Base-by-base conservation (phyloP, 164 flowering plant species). In the Hamamelis virginiana region DNA sequence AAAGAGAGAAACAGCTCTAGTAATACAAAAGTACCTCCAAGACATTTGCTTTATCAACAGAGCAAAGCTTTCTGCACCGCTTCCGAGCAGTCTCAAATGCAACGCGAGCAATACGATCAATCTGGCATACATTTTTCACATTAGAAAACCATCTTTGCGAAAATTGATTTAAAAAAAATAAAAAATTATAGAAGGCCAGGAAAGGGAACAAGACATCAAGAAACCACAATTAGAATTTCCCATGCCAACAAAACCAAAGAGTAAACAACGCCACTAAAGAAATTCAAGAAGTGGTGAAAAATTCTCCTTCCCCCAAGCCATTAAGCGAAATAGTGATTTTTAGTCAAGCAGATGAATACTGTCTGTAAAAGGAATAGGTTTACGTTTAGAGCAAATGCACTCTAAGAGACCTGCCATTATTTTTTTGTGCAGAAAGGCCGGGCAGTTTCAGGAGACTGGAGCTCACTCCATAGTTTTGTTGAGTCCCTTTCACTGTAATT, bases 41-140 rank as follows among this genome's bases (percentile, higher is more conserved):
- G n/a, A 95, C 99, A 86, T 95, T 95, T 53, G 99, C 99, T 86
- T 95, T 95, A 75, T 95, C 99, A 65, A 95, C 99, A 58, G 98
- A 92, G 79, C 99, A 95, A 64, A 95, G 92, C 71, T 85, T 92
- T 56, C 94, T 90, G 55, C 75, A 80, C 53, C 99, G 86, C 76
- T 89, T 91, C 63, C 87, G 83, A 67, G 99, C 98, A 64, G 87
- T 91, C 82, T 92, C 91, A 83, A 95, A 91, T 66, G 94, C 99
- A 78, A 91, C 75, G 25, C 89, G 98, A 78, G 99, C 97, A 80
- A 95, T 92, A 45, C 99, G 94, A 76, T 90, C 97, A 74, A 94
- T 79, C 98, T 94, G 81, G 63, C 52, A 70, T 48, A 48, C 44
- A 76, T 53, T 52, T 53, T 28, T 21, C 12, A 50, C 18, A 62